These are phyloP conservation scores for Magnaporthiopsis incrustans DNA, from an alignment of 2,329 filamentous ascomycete genomes.

Conservation along the genomic window DNA sequence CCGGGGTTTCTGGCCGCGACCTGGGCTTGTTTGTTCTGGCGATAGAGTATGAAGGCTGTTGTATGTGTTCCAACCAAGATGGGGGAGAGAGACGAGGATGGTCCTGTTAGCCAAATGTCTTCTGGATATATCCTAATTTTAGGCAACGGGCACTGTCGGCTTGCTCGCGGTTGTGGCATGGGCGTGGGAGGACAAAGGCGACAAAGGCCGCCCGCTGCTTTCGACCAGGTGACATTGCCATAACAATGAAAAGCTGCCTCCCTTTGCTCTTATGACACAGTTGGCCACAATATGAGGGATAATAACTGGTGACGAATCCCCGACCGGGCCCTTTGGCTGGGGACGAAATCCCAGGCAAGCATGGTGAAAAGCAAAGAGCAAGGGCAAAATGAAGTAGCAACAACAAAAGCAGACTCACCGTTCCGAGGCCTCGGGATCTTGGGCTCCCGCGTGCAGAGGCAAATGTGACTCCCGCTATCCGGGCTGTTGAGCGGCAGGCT, in stretches of 20 bases:
- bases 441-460: slow-evolving; percentile 47
- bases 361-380: neutral
- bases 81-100: neutral
- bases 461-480: slow-evolving; percentile 35
- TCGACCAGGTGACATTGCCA: neutral
- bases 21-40: slow-evolving; percentile 79
- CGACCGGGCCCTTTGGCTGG: too few relatives aligned
- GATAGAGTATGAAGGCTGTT: slow-evolving; percentile 92
- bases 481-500: neutral
- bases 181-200: slow-evolving; percentile 2
- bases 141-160: neutral
- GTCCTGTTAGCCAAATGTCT: slow-evolving; percentile 2
- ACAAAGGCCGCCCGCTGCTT: neutral
- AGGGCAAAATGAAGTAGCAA: slow-evolving; percentile 8
- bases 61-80: neutral
- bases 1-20: slow-evolving; percentile 81
- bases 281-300: neutral
- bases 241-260: neutral
- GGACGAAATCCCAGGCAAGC: too few relatives aligned
- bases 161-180: neutral
- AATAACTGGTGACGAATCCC: neutral
- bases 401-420: slow-evolving; percentile 34
- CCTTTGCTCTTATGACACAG: neutral
- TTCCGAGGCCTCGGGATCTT: slow-evolving; percentile 53
- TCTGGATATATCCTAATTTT: neutral